A percentile compares a stretch with the other conserved stretches of the same genome.
Evolutionary conservation across 2,329 filamentous ascomycete genomes (phyloP).

Genomic region (Calycina herbarum): DNA sequence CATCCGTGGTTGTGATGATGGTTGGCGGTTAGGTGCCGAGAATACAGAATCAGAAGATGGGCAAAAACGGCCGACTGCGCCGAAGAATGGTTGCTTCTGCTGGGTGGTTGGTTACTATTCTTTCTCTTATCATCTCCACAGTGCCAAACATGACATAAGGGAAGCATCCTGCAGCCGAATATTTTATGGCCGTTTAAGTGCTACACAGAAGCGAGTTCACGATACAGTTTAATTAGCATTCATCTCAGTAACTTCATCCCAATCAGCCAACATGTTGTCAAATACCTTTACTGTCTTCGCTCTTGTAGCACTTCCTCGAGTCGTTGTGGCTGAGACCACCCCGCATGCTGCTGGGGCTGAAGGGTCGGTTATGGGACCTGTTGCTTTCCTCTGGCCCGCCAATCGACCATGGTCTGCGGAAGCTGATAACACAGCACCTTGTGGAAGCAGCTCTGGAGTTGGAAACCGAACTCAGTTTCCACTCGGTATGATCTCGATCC

Average conservation of each 20-base stretch:
- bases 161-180: not conserved
- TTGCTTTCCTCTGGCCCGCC: slow-evolving; percentile 60
- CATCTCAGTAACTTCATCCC: not conserved
- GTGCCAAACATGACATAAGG: not conserved
- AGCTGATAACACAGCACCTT: slow-evolving; percentile 57
- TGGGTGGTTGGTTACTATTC: not conserved
- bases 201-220: not conserved
- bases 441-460: slow-evolving; percentile 51
- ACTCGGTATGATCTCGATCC: slow-evolving; percentile 39
- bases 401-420: slow-evolving; percentile 56
- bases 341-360: slow-evolving; percentile 13
- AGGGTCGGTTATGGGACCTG: slow-evolving; percentile 47
- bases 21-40: not conserved
- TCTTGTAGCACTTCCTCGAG: slow-evolving; percentile 2
- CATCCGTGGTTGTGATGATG: not conserved
- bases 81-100: not conserved
- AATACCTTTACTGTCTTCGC: slow-evolving; percentile 16
- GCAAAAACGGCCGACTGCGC: too few relatives aligned
- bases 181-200: not conserved
- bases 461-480: slow-evolving; percentile 57
- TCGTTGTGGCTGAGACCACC: not conserved
- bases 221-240: not conserved
- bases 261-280: slow-evolving; percentile 21
- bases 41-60: not conserved
- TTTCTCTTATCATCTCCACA: not conserved